These are phyloP conservation scores for Boletus eberwhitei DNA, from an alignment of 768 basidiomycete genomes.

Conservation along the genomic window DNA sequence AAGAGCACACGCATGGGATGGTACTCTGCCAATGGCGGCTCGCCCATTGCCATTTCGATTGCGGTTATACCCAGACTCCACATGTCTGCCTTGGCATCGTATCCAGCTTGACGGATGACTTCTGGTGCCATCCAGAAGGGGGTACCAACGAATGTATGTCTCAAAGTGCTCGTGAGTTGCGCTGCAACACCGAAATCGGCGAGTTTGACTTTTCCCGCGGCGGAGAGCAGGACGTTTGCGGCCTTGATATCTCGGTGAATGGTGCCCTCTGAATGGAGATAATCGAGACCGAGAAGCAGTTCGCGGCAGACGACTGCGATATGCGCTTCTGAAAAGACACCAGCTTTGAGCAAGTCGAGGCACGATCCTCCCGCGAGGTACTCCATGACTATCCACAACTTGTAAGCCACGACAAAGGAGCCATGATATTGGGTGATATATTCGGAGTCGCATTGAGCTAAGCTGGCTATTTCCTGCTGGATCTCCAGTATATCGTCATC, in stretches of 20 bases:
- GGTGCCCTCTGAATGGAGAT: slow-evolving; percentile 93
- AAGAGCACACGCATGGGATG: slow-evolving; percentile 99
- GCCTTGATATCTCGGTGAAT: slow-evolving; percentile 99
- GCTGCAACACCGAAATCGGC: slow-evolving; percentile 99
- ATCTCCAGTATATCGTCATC: slow-evolving; percentile 99
- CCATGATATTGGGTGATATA: slow-evolving; percentile 97
- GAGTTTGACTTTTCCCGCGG: slow-evolving; percentile 90
- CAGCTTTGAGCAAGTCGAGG: slow-evolving; percentile 91
- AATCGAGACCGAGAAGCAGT: slow-evolving; percentile 88
- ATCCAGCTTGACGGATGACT: slow-evolving; percentile 95
- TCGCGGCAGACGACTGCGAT: slow-evolving; percentile 95
- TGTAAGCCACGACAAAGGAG: slow-evolving; percentile 94
- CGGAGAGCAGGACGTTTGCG: slow-evolving; percentile 89
- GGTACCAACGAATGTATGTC: slow-evolving; percentile 97
- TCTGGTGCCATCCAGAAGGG: slow-evolving; percentile 99
- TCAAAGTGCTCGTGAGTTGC: slow-evolving; percentile 87
- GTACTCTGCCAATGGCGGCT: slow-evolving; percentile 94
- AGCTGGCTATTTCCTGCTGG: slow-evolving; percentile 95
- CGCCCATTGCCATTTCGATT: slow-evolving; percentile 97
- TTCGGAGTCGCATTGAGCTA: slow-evolving; percentile 94
- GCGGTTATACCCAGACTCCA: slow-evolving; percentile 98
- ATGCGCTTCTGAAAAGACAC: slow-evolving; percentile 85
- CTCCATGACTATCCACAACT: slow-evolving; percentile 99
- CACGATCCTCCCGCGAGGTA: slow-evolving; percentile 99
- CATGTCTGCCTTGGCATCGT: slow-evolving; percentile 94